These are phyloP conservation scores for Fusarium goolgardi DNA, from an alignment of 2,329 filamentous ascomycete genomes.

Conservation along the genomic window DNA sequence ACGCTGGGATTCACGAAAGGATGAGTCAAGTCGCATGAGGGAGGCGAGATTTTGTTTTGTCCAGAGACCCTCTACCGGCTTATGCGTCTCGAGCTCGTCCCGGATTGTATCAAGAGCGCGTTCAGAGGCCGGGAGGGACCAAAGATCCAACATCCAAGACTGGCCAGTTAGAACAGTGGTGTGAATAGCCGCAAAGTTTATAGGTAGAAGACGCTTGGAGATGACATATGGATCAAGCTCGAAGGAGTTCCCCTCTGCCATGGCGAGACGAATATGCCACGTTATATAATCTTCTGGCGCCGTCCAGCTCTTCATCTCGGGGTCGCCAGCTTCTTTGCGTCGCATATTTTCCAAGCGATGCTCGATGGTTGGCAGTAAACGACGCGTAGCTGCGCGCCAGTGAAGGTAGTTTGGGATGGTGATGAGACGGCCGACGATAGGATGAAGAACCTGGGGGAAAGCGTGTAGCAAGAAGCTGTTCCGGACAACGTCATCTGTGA, in stretches of 20 bases:
- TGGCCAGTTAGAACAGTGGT: conserved; percentile 66
- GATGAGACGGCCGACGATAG: conserved; percentile 60
- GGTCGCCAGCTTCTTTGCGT: conserved; percentile 55
- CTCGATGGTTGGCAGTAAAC: conserved; percentile 61
- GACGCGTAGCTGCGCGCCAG: conserved; percentile 57
- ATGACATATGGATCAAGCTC: conserved; percentile 62
- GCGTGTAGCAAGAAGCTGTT: conserved; percentile 59
- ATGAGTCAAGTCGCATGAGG: conserved; percentile 62
- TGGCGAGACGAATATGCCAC: conserved; percentile 66
- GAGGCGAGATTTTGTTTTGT: conserved; percentile 58
- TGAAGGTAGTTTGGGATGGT: conserved; percentile 60
- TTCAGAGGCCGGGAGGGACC: conserved; percentile 53
- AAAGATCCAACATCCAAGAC: conserved; percentile 60
- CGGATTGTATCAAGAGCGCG: conserved; percentile 55
- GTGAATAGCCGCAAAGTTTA: conserved; percentile 70
- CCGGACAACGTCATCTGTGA: conserved; percentile 62
- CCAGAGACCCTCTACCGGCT: conserved; percentile 55
- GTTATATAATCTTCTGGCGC: conserved; percentile 68
- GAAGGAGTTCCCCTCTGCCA: conserved; percentile 54
- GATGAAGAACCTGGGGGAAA: conserved; percentile 61
- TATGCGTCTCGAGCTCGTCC: conserved; percentile 54
- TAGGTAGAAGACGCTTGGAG: conserved; percentile 63
- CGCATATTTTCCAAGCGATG: conserved; percentile 61
- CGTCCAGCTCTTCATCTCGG: conserved; percentile 55
- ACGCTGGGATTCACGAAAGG: conserved; percentile 65